These are phyloP conservation scores for Typha latifolia DNA, from an alignment of 176 grass and related monocot species.

Conservation along the genomic window DNA sequence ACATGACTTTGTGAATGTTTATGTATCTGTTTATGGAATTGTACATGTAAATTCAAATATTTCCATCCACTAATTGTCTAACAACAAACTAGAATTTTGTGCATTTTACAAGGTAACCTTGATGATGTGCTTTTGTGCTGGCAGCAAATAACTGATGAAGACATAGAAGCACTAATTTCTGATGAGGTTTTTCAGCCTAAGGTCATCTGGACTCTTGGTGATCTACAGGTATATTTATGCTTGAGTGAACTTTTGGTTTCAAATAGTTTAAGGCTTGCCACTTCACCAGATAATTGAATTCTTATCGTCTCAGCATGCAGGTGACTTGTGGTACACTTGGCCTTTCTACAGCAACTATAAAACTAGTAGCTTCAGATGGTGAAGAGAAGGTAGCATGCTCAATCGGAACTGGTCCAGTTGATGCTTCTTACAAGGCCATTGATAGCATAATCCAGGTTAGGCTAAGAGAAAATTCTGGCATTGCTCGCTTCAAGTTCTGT, in stretches of 20 bases:
- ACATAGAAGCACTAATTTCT: conserved; percentile 79
- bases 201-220: conserved; percentile 85
- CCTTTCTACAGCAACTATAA: conserved; percentile 83
- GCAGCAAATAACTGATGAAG: conserved; percentile 84
- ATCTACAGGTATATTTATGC: conserved; percentile 52
- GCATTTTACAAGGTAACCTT: too few species aligned
- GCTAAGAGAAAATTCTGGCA: neutral
- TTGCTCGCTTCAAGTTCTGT: neutral
- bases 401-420: conserved; percentile 77
- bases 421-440: conserved; percentile 97
- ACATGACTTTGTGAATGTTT: too few species aligned
- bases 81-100: too few species aligned
- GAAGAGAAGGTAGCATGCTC: conserved; percentile 73
- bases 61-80: too few species aligned
- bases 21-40: too few species aligned
- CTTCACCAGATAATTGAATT: neutral
- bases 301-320: conserved; percentile 17
- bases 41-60: too few species aligned
- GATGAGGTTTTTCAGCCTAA: conserved; percentile 97
- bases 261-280: neutral
- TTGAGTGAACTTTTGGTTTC: neutral
- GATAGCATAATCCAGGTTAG: conserved; percentile 81
- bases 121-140: conserved; percentile 13
- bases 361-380: conserved; percentile 64
- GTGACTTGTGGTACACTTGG: conserved; percentile 93